Evolutionary conservation across 148 eudicot genomes (phyloP).

Genomic region (Spergularia bocconei): DNA sequence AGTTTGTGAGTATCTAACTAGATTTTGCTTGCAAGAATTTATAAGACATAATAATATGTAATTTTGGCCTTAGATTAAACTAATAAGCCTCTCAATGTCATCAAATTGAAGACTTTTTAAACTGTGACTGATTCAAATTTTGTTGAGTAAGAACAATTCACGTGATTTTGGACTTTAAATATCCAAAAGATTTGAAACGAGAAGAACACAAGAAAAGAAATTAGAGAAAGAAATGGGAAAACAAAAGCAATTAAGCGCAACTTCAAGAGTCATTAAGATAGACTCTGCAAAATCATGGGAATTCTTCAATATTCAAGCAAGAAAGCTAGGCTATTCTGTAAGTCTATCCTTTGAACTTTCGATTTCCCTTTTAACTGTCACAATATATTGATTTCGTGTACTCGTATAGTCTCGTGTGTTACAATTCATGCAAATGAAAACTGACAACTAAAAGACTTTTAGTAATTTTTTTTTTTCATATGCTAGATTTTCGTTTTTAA

Average conservation of each 20-base stretch:
- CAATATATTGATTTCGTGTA: too few relatives aligned
- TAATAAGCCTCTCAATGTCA: neutral
- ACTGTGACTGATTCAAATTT: neutral
- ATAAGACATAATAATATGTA: neutral
- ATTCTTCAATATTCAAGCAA: conserved; percentile 18
- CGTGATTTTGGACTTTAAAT: conserved; percentile 10
- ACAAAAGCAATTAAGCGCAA: conserved; percentile 1
- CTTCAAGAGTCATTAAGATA: conserved; percentile 30
- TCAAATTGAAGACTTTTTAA: neutral
- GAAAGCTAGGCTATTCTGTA: conserved; percentile 25
- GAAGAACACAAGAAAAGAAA: neutral
- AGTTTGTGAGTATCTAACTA: too few relatives aligned
- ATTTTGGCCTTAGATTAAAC: neutral
- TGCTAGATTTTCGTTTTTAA: too few relatives aligned
- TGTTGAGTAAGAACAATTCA: neutral
- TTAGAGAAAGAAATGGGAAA: conserved; percentile 18
- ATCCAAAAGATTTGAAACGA: neutral
- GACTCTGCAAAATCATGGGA: conserved; percentile 35
- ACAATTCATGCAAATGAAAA: too few relatives aligned
- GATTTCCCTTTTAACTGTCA: too few relatives aligned
- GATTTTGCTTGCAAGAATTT: conserved; percentile 8
- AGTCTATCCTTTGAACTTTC: neutral
- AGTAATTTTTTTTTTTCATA: too few relatives aligned
- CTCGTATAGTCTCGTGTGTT: too few relatives aligned
- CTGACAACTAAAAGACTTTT: neutral